Percentiles rank a stretch among this genome's conserved stretches.
These are phyloP conservation scores for Triangularia setosa DNA, from an alignment of 2,329 filamentous ascomycete species.

Conservation along the genomic window DNA sequence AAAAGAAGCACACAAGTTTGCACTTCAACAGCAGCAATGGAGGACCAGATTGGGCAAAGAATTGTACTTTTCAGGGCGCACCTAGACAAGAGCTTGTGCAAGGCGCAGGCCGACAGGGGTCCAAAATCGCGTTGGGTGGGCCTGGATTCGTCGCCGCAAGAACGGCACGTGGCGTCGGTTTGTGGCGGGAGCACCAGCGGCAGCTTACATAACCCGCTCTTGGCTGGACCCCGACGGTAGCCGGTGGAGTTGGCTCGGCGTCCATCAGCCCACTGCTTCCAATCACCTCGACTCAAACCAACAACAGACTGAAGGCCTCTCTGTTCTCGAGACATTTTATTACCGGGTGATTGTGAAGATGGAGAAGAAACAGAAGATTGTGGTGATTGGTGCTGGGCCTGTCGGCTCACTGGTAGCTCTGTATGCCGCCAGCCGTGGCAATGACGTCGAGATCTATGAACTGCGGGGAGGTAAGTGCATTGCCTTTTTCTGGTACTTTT, in stretches of 20 bases:
- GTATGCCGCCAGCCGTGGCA: conserved; percentile 83
- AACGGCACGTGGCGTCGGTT: conserved; percentile 4
- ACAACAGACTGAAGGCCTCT: not conserved
- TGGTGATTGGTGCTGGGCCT: conserved; percentile 87
- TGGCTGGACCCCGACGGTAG: conserved; percentile 10
- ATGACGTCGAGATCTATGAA: conserved; percentile 92
- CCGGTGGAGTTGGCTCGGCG: conserved; percentile 5
- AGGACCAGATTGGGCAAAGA: not conserved
- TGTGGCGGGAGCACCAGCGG: conserved; percentile 13
- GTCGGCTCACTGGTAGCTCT: conserved; percentile 89
- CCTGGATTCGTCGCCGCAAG: conserved; percentile 3
- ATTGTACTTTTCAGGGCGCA: not conserved
- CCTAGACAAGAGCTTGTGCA: not conserved
- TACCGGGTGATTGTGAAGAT: conserved; percentile 25
- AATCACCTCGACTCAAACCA: not conserved
- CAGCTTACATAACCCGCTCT: conserved; percentile 1
- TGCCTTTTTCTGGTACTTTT: not conserved
- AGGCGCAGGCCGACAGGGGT: not conserved
- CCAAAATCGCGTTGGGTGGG: not conserved
- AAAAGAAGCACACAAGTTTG: not conserved
- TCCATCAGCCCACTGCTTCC: not conserved
- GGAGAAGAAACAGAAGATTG: conserved; percentile 57
- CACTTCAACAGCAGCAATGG: not conserved
- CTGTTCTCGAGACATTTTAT: not conserved
- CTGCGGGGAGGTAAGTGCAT: conserved; percentile 70